phyloP scores from a whole-genome alignment of 306 rosid species.

The Vigna trinervia region DNA sequence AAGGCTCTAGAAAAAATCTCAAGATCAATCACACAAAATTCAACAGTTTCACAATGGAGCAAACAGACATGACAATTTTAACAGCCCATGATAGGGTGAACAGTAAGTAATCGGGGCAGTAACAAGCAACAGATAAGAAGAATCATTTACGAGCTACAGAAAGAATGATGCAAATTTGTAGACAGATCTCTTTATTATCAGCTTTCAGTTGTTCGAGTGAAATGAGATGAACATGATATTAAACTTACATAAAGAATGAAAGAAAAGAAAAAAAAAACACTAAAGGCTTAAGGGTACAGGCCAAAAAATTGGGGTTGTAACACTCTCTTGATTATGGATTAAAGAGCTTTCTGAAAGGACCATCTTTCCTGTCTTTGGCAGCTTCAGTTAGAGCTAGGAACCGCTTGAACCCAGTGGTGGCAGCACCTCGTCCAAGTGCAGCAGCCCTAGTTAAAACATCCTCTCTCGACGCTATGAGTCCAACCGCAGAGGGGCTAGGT shows the following conservation, averaged over 20 bases:
- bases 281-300: background rate
- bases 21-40: background rate
- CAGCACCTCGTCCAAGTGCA: constrained; percentile 99
- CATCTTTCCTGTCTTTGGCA: constrained; percentile 94
- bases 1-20: background rate
- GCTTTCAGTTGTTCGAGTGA: constrained; percentile 37
- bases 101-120: constrained; percentile 4
- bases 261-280: constrained; percentile 23
- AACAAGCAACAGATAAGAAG: background rate
- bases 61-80: background rate
- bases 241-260: constrained; percentile 49
- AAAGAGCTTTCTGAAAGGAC: constrained; percentile 95
- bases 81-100: background rate
- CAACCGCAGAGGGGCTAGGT: constrained; percentile 59
- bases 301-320: constrained; percentile 31
- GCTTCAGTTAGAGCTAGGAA: constrained; percentile 99
- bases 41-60: background rate
- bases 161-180: constrained; percentile 36
- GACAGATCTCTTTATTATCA: constrained; percentile 33
- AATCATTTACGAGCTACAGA: background rate
- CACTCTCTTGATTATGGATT: constrained; percentile 60
- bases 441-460: constrained; percentile 96
- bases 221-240: constrained; percentile 31
- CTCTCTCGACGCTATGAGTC: constrained; percentile 73
- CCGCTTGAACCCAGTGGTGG: constrained; percentile 96